Evolutionary conservation across 495 filamentous ascomycete species (phyloP).

Genomic region (Penicillium maclennaniae): DNA sequence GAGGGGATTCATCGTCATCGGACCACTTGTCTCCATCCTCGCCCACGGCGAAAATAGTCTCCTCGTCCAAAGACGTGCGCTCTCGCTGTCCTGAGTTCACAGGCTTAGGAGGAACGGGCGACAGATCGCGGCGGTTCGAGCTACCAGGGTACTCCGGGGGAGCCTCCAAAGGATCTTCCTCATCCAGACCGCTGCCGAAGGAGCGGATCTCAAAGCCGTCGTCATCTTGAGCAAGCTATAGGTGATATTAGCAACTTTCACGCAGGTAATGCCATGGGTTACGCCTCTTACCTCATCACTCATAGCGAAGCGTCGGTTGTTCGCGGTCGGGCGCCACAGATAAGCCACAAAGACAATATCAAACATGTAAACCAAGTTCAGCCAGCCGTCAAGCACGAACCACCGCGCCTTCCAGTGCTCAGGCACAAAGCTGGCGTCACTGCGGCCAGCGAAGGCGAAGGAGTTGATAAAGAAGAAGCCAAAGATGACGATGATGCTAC

Average conservation of each 20-base stretch:
- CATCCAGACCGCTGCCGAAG: slow-evolving; percentile 79
- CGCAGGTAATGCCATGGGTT: neutral
- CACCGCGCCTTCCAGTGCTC: slow-evolving; percentile 94
- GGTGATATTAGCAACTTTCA: slow-evolving; percentile 22
- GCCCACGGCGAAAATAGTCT: slow-evolving; percentile 92
- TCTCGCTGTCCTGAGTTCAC: slow-evolving; percentile 40
- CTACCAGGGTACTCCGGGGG: slow-evolving; percentile 33
- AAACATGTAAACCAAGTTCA: slow-evolving; percentile 92
- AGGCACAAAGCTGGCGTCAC: slow-evolving; percentile 83
- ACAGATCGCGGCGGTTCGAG: slow-evolving; percentile 39
- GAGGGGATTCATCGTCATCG: slow-evolving; percentile 57
- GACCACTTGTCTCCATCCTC: slow-evolving; percentile 71
- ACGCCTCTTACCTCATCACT: slow-evolving; percentile 72
- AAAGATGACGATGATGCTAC: slow-evolving; percentile 90
- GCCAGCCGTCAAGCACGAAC: slow-evolving; percentile 98
- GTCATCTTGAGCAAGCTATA: slow-evolving; percentile 89
- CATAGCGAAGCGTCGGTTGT: slow-evolving; percentile 98
- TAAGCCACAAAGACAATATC: slow-evolving; percentile 94
- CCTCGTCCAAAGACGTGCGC: slow-evolving; percentile 77
- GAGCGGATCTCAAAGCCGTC: slow-evolving; percentile 97
- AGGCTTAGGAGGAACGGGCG: slow-evolving; percentile 51
- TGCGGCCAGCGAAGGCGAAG: slow-evolving; percentile 80
- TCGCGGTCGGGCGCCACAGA: slow-evolving; percentile 92
- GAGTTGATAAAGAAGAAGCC: slow-evolving; percentile 96
- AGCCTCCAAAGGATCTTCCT: slow-evolving; percentile 49